Percentiles rank a stretch among this genome's conserved stretches.
Evolutionary conservation across 345 rosid genomes (phyloP).

Genomic region (Ceriops tagal): DNA sequence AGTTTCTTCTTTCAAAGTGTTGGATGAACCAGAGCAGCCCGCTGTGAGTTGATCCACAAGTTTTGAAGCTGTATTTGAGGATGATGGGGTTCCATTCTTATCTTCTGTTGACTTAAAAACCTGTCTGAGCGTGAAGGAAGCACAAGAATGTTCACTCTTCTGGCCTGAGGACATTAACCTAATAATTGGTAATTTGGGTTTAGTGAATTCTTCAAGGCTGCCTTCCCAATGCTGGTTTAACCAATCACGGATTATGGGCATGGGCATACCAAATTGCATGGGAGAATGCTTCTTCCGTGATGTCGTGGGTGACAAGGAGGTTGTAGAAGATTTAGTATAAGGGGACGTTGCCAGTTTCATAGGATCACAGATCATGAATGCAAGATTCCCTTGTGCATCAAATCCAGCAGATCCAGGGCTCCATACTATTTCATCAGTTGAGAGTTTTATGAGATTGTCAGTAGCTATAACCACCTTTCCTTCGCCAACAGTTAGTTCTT

Average conservation of each 20-base stretch:
- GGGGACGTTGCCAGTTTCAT: constrained; percentile 93
- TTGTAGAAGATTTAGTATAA: constrained; percentile 61
- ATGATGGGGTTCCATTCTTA: constrained; percentile 48
- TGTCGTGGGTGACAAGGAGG: constrained; percentile 59
- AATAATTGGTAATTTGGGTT: constrained; percentile 81
- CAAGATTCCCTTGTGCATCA: constrained; percentile 85
- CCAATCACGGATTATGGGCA: constrained; percentile 91
- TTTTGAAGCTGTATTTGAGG: constrained; percentile 42
- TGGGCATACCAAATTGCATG: constrained; percentile 90
- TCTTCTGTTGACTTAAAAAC: constrained; percentile 70
- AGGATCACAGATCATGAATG: constrained; percentile 98
- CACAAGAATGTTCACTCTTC: constrained; percentile 80
- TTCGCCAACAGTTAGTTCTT: constrained; percentile 69
- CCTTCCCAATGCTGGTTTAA: constrained; percentile 99
- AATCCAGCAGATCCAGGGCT: constrained; percentile 94
- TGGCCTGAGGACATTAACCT: constrained; percentile 88
- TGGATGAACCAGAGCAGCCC: constrained; percentile 34
- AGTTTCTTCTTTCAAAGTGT: constrained; percentile 46
- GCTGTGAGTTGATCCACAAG: constrained; percentile 40
- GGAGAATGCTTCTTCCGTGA: constrained; percentile 61
- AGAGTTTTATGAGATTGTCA: constrained; percentile 83
- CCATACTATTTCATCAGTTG: constrained; percentile 73
- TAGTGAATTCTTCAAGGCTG: constrained; percentile 75
- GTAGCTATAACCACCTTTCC: constrained; percentile 94
- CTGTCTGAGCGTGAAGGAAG: constrained; percentile 75